Base-by-base conservation (phyloP, 176 grass and related monocot genomes). In the Alloteropsis semialata region DNA sequence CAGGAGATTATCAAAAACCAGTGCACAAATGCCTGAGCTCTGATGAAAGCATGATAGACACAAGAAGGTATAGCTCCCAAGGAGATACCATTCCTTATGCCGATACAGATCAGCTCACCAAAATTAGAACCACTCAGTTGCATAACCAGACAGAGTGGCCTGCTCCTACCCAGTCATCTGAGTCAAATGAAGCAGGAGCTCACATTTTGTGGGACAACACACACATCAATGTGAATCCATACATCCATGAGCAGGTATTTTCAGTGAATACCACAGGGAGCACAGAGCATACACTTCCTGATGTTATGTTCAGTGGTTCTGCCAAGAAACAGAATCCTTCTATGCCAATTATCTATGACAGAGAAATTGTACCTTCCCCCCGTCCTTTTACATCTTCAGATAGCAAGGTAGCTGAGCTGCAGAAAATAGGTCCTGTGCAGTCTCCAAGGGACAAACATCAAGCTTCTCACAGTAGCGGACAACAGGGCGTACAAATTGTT, bases 171-270 rank as follows among this genome's bases (percentile, higher is more conserved):
- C 36, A 60, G 37, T 32, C 45, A 53, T 77, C 22, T 28, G 37
- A 56, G 54, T 43, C 74, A 77, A 82, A 50, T 84, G 64, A 83
- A 53, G 28, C 49, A 77, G 75, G 28, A 76, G 53, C 38, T 72
- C 77, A 41, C 62, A 60, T 74, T 29, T 75, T 30, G 58, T 84
- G 81, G 54, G 84, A 82, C 55, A 71, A 76, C 38, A 78, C 38
- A 69, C 46, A 55, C 44, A 59, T 84, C 43, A 53, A 19, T 53
- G 28, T 3, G 45, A 51, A 73, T 53, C 70, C 70, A 51, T 73
- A 73, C 46, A 69, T 19, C 65, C 58, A 59, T 62, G 87, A 79
- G 38, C 28, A 4, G 42, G 9, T 50, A 50, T 17, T 79, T 65
- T 8, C 61, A 24, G 28, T 29, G n/a, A 79, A 45, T 61, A 65